Conservation (phyloP, 352 stramenopile species). For the Phytophthora sansomeana region DNA sequence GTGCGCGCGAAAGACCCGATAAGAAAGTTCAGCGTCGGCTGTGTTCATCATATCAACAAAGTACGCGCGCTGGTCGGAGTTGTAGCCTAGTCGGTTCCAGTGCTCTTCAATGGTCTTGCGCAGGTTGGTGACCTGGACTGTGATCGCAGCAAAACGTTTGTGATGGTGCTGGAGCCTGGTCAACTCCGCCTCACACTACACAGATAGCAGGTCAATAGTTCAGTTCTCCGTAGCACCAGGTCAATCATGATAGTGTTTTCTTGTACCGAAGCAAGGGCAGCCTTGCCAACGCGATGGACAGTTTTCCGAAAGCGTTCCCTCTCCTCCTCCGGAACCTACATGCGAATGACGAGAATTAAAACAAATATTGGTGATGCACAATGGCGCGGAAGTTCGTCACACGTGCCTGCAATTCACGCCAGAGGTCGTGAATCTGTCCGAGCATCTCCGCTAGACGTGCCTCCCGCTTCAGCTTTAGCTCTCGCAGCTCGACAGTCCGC, state of each 20-base stretch:
- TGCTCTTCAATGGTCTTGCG: slow-evolving; percentile 31
- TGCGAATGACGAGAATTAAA: background rate
- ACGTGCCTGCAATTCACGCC: slow-evolving; percentile 40
- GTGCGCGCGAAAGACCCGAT: slow-evolving; percentile 38
- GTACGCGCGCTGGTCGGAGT: slow-evolving; percentile 25
- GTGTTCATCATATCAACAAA: slow-evolving; percentile 39
- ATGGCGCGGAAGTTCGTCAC: background rate
- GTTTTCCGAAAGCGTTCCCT: slow-evolving; percentile 35
- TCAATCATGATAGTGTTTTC: background rate
- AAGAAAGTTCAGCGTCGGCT: slow-evolving; percentile 29
- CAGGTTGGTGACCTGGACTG: slow-evolving; percentile 30
- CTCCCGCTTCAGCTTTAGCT: slow-evolving; percentile 37
- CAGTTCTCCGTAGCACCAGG: background rate
- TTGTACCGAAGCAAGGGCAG: slow-evolving; percentile 36
- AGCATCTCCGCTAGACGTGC: slow-evolving; percentile 36
- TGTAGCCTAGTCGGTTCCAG: slow-evolving; percentile 38
- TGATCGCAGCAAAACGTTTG: slow-evolving; percentile 34
- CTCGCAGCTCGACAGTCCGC: slow-evolving; percentile 45
- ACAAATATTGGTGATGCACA: background rate
- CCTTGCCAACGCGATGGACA: slow-evolving; percentile 32
- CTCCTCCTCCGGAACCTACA: slow-evolving; percentile 43
- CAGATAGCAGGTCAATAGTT: background rate
- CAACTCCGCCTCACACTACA: slow-evolving; percentile 39
- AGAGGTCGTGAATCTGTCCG: slow-evolving; percentile 44
- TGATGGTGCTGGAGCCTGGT: slow-evolving; percentile 35